Base-by-base conservation (phyloP, 495 filamentous ascomycete genomes). In the Aspergillus funiculosus region DNA sequence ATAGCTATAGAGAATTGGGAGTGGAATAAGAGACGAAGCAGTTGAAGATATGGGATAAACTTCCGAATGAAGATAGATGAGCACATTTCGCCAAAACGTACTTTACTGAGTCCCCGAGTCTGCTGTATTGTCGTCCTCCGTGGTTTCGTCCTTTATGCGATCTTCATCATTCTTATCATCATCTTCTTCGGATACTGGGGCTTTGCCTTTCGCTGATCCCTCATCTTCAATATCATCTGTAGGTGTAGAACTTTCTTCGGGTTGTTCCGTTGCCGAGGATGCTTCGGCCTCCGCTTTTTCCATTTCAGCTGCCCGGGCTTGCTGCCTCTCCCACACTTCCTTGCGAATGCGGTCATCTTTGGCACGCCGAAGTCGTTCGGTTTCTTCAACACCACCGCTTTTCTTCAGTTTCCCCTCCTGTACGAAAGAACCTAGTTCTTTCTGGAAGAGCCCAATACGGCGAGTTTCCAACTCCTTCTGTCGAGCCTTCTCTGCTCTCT, bases 331-430 rank as follows among this genome's bases (percentile, higher is more conserved):
- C 83, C 84, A 94, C 7, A 90, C 83, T 59, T 95, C 90, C 56
- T 79, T 81, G 46, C 91, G 72, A 37, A 87, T 87, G 59, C 81
- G 77, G 46, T 97, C 94, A 56, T 98, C 92, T 63, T 89, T 94
- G 15, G 79, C 78, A 54, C 81, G 84, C 45, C 94, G 72, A 32
- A 88, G 74, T 30, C 94, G 71, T 67, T 98, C 94, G 6, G 87
- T 81, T 67, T 98, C 92, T 67, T 97, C 94, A 7, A 94, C 79
- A 1, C 92, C 92, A 21, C 92, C 92, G 37, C 82, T 86, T 76
- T 95, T 96, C 80, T 95, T 97, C 51, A 98, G 62, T 61, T 83
- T 89, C 11, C 87, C 87, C 60, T 96, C 90, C 54, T 88, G 80
- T 2, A 98, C 92, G 60, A 98, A 98, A 17, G 62, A 71, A 1